Conservation (phyloP, 2,329 filamentous ascomycete genomes). For the Zymoseptoria pseudotritici region DNA sequence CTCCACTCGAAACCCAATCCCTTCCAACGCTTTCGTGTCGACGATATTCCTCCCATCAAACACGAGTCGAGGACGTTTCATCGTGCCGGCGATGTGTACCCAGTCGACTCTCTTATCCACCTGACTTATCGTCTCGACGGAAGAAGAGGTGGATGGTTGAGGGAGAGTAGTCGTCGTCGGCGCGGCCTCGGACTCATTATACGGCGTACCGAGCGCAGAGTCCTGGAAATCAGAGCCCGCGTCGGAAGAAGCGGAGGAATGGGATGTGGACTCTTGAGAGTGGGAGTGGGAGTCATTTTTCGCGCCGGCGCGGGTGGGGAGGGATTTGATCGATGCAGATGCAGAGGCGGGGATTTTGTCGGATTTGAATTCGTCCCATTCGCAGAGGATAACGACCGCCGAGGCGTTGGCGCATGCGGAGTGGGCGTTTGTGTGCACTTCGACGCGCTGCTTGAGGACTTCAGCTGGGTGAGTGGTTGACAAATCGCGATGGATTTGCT, state of each 20-base stretch:
- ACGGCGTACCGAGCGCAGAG: conserved; percentile 13
- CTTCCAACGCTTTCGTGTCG: conserved; percentile 24
- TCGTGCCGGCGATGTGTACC: conserved; percentile 24
- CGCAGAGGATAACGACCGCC: conserved; percentile 30
- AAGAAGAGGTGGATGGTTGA: background rate
- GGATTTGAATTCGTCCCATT: conserved; percentile 31
- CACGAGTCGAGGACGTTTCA: conserved; percentile 30
- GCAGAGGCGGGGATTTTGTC: conserved; percentile 13
- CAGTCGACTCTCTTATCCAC: conserved; percentile 27
- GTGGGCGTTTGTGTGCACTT: conserved; percentile 25
- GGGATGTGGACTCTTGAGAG: background rate
- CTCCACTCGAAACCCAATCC: conserved; percentile 31
- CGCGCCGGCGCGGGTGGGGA: background rate
- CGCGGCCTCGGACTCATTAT: conserved; percentile 1
- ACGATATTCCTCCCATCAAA: conserved; percentile 34
- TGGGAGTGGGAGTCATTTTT: background rate
- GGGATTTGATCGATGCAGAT: background rate
- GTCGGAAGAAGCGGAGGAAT: conserved; percentile 11
- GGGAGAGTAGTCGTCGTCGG: background rate
- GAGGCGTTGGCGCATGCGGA: conserved; percentile 29
- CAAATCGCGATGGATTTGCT: conserved; percentile 30
- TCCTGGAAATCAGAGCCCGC: conserved; percentile 14
- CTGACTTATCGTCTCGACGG: background rate
- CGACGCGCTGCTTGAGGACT: conserved; percentile 23
- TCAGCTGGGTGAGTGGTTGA: conserved; percentile 17